Base-by-base conservation (phyloP, 148 eudicot species). In the Fagopyrum esculentum region DNA sequence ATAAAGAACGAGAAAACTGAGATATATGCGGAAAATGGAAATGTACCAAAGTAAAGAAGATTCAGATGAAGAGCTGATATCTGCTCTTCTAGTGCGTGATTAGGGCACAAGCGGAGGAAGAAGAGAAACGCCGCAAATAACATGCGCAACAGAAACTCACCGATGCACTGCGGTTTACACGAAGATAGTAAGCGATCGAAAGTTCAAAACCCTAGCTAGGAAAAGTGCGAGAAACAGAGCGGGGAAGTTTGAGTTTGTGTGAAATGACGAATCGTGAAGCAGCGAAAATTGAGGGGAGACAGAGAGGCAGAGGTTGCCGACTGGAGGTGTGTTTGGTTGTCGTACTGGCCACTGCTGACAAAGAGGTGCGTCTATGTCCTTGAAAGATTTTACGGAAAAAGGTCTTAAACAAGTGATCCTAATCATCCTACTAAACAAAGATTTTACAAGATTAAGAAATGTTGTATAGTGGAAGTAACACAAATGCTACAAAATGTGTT, bases 81-180 rank as follows among this genome's bases (percentile, higher is more conserved):
- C 15, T 66, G 47, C 71, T 40, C 71, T 29, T 43, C 46, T 43
- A 46, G 4, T 13, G 71, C 19, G 71, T 1, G 16, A 43, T 15
- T 9, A 49, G 9, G 15, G 43, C 44, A 15, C 3, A 43, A 43
- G 2, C 47, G 47, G 71, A 66, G 47, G 30, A 66, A 15, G 71
- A 66, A 43, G 71, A 43, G 6, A 66, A 15, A 13, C 16, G 45
- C 3, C 6, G 71, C 47, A 9, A 10, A 12, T n/a, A 63, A 35
- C 40, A 35, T 35, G 69, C 45, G 45, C 69, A 63, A 30, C 45
- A 12, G 4, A 45, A 49, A 66, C 46, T 45, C 71, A 15, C 71
- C 71, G 43, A 66, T 66, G 71, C 71, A 66, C 71, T 15, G 70
- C 46, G 47, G 40, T 40, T 12, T 49, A 9, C 47, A 46, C n/a